phyloP scores from a whole-genome alignment of 2,329 filamentous ascomycete genomes.

The Pseudocercospora fijiensis region DNA sequence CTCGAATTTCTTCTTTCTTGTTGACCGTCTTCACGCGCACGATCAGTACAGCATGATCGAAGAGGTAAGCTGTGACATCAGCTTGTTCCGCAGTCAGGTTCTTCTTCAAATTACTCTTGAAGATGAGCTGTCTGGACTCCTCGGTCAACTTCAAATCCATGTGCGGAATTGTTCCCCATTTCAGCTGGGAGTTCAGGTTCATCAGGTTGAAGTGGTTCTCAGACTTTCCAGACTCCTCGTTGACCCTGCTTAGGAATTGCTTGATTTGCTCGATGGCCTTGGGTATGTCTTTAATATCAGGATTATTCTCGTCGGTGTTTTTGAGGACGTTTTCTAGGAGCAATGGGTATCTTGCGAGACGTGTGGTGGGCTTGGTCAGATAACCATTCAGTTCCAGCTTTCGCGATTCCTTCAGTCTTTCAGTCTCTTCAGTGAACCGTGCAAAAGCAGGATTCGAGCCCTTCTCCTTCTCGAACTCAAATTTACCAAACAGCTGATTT shows the following conservation, averaged over 20 bases:
- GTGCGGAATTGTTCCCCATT: constrained; percentile 84
- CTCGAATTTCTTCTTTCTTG: constrained; percentile 91
- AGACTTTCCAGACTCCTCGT: constrained; percentile 91
- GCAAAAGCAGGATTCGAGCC: constrained; percentile 79
- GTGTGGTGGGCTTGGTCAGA: constrained; percentile 93
- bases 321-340: constrained; percentile 89
- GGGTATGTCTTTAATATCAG: constrained; percentile 88
- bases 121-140: constrained; percentile 86
- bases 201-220: constrained; percentile 97
- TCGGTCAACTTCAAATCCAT: constrained; percentile 94
- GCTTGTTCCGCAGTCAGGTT: constrained; percentile 74
- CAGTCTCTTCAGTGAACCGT: constrained; percentile 93
- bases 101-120: constrained; percentile 94
- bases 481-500: constrained; percentile 94
- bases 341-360: constrained; percentile 88
- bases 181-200: constrained; percentile 85
- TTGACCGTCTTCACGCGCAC: constrained; percentile 89
- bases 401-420: constrained; percentile 90
- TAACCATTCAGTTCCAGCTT: constrained; percentile 98
- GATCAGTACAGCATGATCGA: constrained; percentile 91
- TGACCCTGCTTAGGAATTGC: constrained; percentile 82
- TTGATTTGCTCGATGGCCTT: constrained; percentile 84
- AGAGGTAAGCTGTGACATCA: constrained; percentile 91
- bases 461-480: constrained; percentile 96
- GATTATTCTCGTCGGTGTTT: constrained; percentile 82